Conservation (phyloP, 139 green algal species). For the Zygnema circumcarinatum region DNA sequence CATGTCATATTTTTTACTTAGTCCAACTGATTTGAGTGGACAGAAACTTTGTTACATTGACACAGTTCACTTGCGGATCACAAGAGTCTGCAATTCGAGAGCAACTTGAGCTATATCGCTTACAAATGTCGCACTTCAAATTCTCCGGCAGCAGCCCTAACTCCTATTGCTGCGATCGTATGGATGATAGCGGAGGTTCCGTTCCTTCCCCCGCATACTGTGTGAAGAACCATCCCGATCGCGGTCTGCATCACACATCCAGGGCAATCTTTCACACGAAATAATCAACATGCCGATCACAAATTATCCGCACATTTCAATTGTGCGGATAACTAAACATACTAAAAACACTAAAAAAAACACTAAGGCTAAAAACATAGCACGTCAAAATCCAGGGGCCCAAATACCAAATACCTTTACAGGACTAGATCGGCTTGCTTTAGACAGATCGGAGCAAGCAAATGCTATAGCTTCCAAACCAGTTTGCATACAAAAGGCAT, state of each 20-base stretch:
- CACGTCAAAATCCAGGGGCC: not conserved
- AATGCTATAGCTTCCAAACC: too few relatives aligned
- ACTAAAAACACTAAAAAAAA: not conserved
- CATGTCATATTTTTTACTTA: too few relatives aligned
- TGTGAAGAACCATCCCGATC: slow-evolving; percentile 20
- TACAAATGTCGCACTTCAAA: too few relatives aligned
- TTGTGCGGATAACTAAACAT: not conserved
- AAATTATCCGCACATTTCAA: not conserved
- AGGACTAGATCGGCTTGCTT: not conserved
- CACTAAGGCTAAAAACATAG: not conserved
- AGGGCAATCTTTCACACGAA: not conserved
- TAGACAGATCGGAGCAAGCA: too few relatives aligned
- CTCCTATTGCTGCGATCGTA: not conserved
- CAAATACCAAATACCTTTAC: not conserved
- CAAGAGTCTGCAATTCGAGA: too few relatives aligned
- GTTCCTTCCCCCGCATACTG: not conserved
- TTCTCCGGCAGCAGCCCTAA: not conserved
- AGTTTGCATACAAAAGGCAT: too few relatives aligned
- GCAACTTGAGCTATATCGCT: too few relatives aligned
- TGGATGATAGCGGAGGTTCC: not conserved
- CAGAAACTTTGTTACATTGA: not conserved
- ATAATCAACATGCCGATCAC: not conserved
- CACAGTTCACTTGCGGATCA: not conserved
- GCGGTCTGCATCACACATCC: not conserved
- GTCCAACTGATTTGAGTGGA: not conserved